Conservation (phyloP, 1,139 yeast genomes). For the Komagataea norvegica region DNA sequence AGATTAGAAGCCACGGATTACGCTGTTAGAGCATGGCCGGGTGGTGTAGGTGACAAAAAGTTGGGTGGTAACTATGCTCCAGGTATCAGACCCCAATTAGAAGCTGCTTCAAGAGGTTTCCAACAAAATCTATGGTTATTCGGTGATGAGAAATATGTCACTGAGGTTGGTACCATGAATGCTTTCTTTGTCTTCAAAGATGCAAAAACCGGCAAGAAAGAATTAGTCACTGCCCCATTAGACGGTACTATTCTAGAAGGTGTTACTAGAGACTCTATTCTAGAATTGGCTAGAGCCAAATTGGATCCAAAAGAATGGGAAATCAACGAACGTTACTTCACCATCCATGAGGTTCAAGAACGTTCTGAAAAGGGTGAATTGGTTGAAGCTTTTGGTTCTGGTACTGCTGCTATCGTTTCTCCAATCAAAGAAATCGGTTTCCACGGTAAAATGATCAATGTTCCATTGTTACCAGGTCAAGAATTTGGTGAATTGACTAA, state of each 20-base stretch:
- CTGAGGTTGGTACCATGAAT: conserved; percentile 98
- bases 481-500: conserved; percentile 77
- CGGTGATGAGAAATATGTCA: conserved; percentile 82
- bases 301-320: conserved; percentile 73
- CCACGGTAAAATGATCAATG: conserved; percentile 62
- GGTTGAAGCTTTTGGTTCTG: conserved; percentile 93
- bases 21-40: conserved; percentile 98
- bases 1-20: conserved; percentile 89
- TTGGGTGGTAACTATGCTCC: conserved; percentile 98
- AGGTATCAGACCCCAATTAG: conserved; percentile 80
- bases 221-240: conserved; percentile 91
- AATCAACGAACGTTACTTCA: conserved; percentile 73
- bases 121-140: conserved; percentile 96
- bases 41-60: conserved; percentile 94
- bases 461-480: conserved; percentile 76
- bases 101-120: conserved; percentile 86
- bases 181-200: conserved; percentile 79
- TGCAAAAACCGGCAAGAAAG: conserved; percentile 70
- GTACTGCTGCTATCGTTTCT: conserved; percentile 95
- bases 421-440: conserved; percentile 88
- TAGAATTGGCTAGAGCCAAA: conserved; percentile 69
- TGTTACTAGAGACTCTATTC: conserved; percentile 88
- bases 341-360: conserved; percentile 76
- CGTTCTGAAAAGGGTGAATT: conserved; percentile 75
- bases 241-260: conserved; percentile 98